A percentile compares a stretch with the other conserved stretches of the same genome.
phyloP scores from a whole-genome alignment of 2,329 filamentous ascomycete species.

The Periconia sp. region DNA sequence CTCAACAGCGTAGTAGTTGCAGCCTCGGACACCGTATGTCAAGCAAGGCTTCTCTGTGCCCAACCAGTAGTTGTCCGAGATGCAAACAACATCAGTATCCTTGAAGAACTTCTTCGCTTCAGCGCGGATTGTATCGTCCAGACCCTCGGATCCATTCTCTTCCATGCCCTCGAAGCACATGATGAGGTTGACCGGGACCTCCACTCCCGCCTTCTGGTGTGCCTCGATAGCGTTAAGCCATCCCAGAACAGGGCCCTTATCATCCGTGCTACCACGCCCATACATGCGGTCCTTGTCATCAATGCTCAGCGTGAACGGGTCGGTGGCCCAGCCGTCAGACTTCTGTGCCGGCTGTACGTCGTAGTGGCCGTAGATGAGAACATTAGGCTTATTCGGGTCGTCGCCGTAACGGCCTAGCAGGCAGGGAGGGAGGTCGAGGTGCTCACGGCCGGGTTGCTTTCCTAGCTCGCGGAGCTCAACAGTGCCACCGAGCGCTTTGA shows the following conservation, averaged over 20 bases:
- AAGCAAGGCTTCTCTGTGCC: slow-evolving; percentile 98
- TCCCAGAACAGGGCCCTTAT: slow-evolving; percentile 95
- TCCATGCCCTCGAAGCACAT: slow-evolving; percentile 99
- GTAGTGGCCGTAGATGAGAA: slow-evolving; percentile 97
- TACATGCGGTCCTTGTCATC: slow-evolving; percentile 95
- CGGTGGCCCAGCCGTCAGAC: slow-evolving; percentile 93
- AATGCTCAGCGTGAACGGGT: slow-evolving; percentile 87
- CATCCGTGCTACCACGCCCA: slow-evolving; percentile 92
- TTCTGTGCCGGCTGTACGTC: slow-evolving; percentile 95
- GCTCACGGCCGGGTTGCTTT: slow-evolving; percentile 88
- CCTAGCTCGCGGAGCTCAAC: slow-evolving; percentile 88
- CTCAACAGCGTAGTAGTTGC: slow-evolving; percentile 96
- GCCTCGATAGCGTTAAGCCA: slow-evolving; percentile 99
- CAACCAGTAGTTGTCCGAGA: slow-evolving; percentile 99
- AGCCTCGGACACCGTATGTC: slow-evolving; percentile 94
- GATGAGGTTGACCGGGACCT: slow-evolving; percentile 95
- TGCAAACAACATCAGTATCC: slow-evolving; percentile 94
- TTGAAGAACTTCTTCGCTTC: slow-evolving; percentile 96
- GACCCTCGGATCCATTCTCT: slow-evolving; percentile 94
- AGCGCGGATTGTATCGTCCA: slow-evolving; percentile 90
- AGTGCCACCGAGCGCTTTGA: slow-evolving; percentile 81
- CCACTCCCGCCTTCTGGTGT: slow-evolving; percentile 91
- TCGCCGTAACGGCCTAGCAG: slow-evolving; percentile 90
- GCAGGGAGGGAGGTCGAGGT: slow-evolving; percentile 90
- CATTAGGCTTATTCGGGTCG: slow-evolving; percentile 91